Percentiles rank a stretch among this genome's conserved stretches.
Evolutionary conservation across 441 rosid species (phyloP).

Genomic region (Breynia disticha): DNA sequence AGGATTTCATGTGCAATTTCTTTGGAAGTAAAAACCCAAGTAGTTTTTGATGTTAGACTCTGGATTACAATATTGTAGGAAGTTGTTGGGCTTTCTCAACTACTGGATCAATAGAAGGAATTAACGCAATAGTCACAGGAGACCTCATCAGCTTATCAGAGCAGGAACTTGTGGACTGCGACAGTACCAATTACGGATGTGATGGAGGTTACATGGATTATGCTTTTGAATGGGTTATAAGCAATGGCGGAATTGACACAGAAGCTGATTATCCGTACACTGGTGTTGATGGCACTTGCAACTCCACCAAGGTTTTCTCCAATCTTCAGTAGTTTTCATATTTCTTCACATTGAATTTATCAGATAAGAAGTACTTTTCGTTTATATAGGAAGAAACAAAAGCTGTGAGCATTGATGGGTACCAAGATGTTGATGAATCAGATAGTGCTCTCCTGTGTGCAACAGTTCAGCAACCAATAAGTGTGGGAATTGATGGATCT

Average conservation of each 20-base stretch:
- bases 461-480: slow-evolving; percentile 54
- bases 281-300: slow-evolving; percentile 45
- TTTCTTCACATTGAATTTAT: background rate
- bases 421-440: slow-evolving; percentile 42
- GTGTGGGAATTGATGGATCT: slow-evolving; percentile 63
- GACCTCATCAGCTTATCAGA: slow-evolving; percentile 57
- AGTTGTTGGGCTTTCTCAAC: slow-evolving; percentile 72
- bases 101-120: slow-evolving; percentile 62
- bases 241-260: slow-evolving; percentile 53
- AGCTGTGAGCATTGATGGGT: slow-evolving; percentile 47
- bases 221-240: slow-evolving; percentile 60
- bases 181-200: slow-evolving; percentile 47
- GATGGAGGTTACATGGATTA: slow-evolving; percentile 74
- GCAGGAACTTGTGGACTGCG: slow-evolving; percentile 63
- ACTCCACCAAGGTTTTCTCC: slow-evolving; percentile 37
- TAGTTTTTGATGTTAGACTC: background rate
- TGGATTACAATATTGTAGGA: slow-evolving; percentile 25
- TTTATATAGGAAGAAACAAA: slow-evolving; percentile 34
- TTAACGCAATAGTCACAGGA: slow-evolving; percentile 44
- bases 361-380: background rate
- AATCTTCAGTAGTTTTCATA: too few species aligned
- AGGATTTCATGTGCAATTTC: too few species aligned
- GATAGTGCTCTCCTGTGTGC: slow-evolving; percentile 61
- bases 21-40: too few species aligned
- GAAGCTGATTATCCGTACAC: slow-evolving; percentile 49